A percentile compares a stretch with the other conserved stretches of the same genome.
Evolutionary conservation across 225 moss, liverwort and hornwort species (phyloP).

Genomic region (Asterella californica): DNA sequence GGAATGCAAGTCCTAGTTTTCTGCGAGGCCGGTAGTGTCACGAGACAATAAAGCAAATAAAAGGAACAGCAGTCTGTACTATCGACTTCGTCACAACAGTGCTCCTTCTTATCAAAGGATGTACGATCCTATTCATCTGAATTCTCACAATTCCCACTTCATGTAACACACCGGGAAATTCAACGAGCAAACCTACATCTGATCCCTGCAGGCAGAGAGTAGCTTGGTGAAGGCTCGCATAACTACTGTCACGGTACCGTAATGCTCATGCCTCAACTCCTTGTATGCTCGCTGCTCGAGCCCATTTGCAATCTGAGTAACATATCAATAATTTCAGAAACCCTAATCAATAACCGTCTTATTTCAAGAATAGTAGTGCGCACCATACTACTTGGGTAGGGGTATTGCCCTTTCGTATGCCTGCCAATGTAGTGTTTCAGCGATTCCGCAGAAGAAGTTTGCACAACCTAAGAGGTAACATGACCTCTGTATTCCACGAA

Average conservation of each 20-base stretch:
- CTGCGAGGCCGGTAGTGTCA: too few species aligned
- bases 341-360: conserved; percentile 1
- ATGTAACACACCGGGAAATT: background rate
- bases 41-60: too few species aligned
- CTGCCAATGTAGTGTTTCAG: background rate
- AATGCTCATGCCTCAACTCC: conserved; percentile 73
- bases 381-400: background rate
- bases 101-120: too few species aligned
- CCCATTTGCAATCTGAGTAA: conserved; percentile 65
- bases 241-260: conserved; percentile 63
- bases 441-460: background rate
- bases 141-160: background rate
- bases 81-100: too few species aligned
- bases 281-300: conserved; percentile 88
- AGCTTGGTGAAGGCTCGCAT: conserved; percentile 86
- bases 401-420: background rate
- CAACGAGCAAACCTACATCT: conserved; percentile 53
- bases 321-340: background rate
- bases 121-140: too few species aligned
- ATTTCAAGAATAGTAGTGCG: background rate
- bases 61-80: too few species aligned
- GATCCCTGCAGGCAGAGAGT: conserved; percentile 73
- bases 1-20: too few species aligned
- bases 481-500: background rate
- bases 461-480: background rate